Conservation (phyloP, 2,329 filamentous ascomycete species). For the Ceratocystis albifundus region DNA sequence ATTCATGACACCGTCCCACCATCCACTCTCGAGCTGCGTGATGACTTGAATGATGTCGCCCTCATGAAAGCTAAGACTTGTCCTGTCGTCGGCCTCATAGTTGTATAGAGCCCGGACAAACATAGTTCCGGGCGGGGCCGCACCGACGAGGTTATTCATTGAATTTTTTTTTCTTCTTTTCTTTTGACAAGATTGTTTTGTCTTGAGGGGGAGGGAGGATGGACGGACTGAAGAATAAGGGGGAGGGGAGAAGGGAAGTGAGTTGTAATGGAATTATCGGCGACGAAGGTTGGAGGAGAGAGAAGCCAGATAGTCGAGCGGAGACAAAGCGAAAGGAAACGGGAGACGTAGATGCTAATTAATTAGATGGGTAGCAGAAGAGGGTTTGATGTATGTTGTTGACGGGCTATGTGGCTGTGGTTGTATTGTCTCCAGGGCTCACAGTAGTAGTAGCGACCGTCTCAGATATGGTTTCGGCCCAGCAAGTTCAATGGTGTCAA, state of each 20-base stretch:
- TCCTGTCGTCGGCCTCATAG: constrained; percentile 94
- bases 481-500: no score
- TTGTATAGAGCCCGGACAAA: constrained; percentile 95
- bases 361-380: no score
- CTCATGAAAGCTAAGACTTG: constrained; percentile 90
- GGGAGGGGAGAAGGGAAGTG: not conserved
- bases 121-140: constrained; percentile 55
- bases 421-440: no score
- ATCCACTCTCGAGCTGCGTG: constrained; percentile 93
- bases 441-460: no score
- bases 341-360: no score
- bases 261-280: not conserved
- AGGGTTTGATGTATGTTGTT: no score
- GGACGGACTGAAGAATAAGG: not conserved
- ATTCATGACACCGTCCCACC: constrained; percentile 99
- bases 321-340: not conserved
- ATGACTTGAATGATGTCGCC: constrained; percentile 98
- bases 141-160: constrained; percentile 53
- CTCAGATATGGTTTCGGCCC: no score
- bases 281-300: not conserved
- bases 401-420: no score
- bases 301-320: not conserved
- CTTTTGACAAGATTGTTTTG: not conserved
- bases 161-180: not conserved
- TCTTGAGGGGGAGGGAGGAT: not conserved